Evolutionary conservation across 139 green algal genomes (phyloP), one percentile per base, ranked within the genome.

Genomic region (Auxenochlorella pyrenoidosa): DNA sequence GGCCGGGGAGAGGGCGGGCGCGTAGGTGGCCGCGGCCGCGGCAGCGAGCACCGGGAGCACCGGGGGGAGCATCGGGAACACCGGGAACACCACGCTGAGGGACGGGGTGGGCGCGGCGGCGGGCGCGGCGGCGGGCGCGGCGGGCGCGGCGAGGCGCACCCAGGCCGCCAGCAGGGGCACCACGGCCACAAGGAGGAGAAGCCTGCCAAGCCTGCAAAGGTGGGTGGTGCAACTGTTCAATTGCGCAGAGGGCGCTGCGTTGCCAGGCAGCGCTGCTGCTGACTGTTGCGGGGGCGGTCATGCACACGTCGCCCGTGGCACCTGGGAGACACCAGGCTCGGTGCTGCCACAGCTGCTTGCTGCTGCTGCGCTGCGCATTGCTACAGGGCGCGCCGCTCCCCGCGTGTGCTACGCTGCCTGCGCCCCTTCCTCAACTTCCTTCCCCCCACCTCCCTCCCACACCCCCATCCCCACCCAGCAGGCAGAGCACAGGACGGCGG

Each of bases 201-300:
- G 40, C 68, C n/a, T 75, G 43, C 5, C 24, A 82, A 38, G 40
- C 19, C 79, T 32, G 79, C 79, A 60, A 85, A 85, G 79, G 79
- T 85, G 58, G 1, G 79, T 51, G 32, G 77, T 18, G 65, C 26
- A 72, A 63, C 54, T 22, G 47, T 6, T 58, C 12, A 12, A 58
- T 6, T 12, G 8, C 47, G 6, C 12, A 6, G 6, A 12, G 6
- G 47, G 2, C 16, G 16, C 2, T 4, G 54, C 54, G 54, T 24
- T 13, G 54, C 16, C 54, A 63, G 54, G 10, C 54, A 63, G 54
- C 54, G 22, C 12, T 24, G 54, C 54, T 63, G 54, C 54, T 4
- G 3, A 13, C 54, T 63, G 54, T 63, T 63, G 47, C 8, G 47
- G 47, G 47, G 12, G 6, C 47, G 47, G 47, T 12, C 47, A 6